phyloP scores from a whole-genome alignment of 2,329 filamentous ascomycete species.

The Periconia macrospinosa region DNA sequence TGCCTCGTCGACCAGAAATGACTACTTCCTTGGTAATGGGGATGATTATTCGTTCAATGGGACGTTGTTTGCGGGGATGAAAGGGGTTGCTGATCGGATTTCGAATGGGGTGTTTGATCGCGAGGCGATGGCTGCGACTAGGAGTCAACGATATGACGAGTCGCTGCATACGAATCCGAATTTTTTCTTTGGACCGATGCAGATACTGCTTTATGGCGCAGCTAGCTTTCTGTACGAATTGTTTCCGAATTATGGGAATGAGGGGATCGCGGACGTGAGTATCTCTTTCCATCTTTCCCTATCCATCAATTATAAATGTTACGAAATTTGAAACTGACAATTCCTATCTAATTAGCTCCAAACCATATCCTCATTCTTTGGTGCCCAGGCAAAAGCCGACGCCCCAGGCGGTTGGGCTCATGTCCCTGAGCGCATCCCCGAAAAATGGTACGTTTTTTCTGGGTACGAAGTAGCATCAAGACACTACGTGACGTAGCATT shows the following conservation, averaged over 20 bases:
- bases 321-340: neutral
- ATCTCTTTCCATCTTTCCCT: no score
- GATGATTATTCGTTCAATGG: slow-evolving; percentile 47
- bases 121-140: slow-evolving; percentile 41
- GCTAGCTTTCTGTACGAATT: slow-evolving; percentile 50
- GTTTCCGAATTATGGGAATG: slow-evolving; percentile 36
- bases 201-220: slow-evolving; percentile 46
- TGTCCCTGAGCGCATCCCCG: slow-evolving; percentile 44
- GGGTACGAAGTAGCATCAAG: no score
- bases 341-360: slow-evolving; percentile 9
- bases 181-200: slow-evolving; percentile 48
- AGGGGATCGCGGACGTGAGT: slow-evolving; percentile 15
- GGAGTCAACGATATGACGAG: slow-evolving; percentile 45
- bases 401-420: slow-evolving; percentile 42
- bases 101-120: slow-evolving; percentile 42
- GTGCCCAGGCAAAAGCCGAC: slow-evolving; percentile 37
- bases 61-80: slow-evolving; percentile 46
- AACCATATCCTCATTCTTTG: slow-evolving; percentile 40
- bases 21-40: slow-evolving; percentile 41
- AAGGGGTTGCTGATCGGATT: slow-evolving; percentile 26
- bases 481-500: no score
- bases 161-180: slow-evolving; percentile 42
- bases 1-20: slow-evolving; percentile 46
- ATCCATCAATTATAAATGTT: neutral
- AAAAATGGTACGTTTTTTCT: no score